Percentiles rank a stretch among this genome's conserved stretches.
phyloP scores from a whole-genome alignment of 2,329 filamentous ascomycete genomes.

The Fusarium goolgardi region DNA sequence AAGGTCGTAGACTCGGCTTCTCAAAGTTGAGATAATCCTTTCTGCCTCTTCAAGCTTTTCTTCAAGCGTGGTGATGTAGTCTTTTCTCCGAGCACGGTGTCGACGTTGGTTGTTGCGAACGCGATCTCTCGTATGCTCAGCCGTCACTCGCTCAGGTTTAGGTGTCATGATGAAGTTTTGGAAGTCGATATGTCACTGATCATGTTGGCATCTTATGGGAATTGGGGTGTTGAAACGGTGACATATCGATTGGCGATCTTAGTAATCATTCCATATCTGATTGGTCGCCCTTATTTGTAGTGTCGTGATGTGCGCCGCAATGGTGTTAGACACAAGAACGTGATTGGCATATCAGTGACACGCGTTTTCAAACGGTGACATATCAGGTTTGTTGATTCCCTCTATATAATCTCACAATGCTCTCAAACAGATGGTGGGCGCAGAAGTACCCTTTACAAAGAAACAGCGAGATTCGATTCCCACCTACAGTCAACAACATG shows the following conservation, averaged over 20 bases:
- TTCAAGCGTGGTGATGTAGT: background rate
- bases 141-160: background rate
- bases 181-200: background rate
- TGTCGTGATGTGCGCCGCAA: background rate
- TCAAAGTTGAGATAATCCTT: background rate
- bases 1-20: background rate
- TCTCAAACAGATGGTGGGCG: accelerated
- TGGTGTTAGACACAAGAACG: background rate
- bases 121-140: background rate
- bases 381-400: accelerated
- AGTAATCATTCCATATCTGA: background rate
- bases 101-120: background rate
- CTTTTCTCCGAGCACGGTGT: slow-evolving; percentile 5
- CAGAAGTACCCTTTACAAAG: background rate
- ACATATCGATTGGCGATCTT: background rate
- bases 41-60: background rate
- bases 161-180: background rate
- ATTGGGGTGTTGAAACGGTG: background rate
- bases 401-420: background rate
- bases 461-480: too few species aligned
- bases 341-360: background rate
- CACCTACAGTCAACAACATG: background rate
- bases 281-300: background rate
- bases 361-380: background rate
- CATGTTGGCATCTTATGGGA: too few species aligned